Evolutionary conservation across 225 moss, liverwort and hornwort species (phyloP), one percentile per base, ranked within the genome.

Genomic region (Pleurozium schreberi): DNA sequence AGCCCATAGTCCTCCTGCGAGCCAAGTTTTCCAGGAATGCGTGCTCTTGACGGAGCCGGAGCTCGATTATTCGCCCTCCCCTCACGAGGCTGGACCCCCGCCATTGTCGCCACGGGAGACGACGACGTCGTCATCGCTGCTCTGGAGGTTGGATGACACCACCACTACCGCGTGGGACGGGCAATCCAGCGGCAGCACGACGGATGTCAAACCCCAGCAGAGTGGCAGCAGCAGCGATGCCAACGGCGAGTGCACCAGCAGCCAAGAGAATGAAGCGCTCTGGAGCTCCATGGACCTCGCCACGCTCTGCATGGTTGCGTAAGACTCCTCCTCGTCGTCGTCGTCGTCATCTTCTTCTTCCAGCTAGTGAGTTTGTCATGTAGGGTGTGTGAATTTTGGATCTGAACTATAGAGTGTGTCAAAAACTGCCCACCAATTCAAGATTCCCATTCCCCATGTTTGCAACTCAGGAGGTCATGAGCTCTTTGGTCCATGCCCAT

Each of bases 241-340:
- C 81, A 87, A 84, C 90, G 93, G 91, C 75, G 94, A 92, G 79
- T 91, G 90, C 94, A 86, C 83, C 28, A 92, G 90, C 85, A 92
- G 87, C 88, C 92, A 90, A 87, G 92, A 93, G 73, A 88, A 90
- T 43, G 91, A 93, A 86, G 91, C 90, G 31, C 91, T 94, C 23
- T 94, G 94, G 94, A 77, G 85, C 88, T 94, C 93, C 61, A 90
- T 92, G 94, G 94, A 94, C 86, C 93, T 94, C 52, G 6, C 92
- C 64, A 87, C 94, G 47, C 88, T 94, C 70, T 91, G 91, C 80
- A 92, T 92, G 93, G 94, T 93, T 87, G 93, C 93, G 87, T 94
- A 89, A 91, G 89, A 78, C 52, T 76, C 70, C 59, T 60, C 62
- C 31, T 70, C 80, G 7, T 70, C 60, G 59, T 28, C 73, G n/a